Percentiles rank a stretch among this genome's conserved stretches.
These are phyloP conservation scores for Truncatella angustata DNA, from an alignment of 2,329 filamentous ascomycete species.

Conservation along the genomic window DNA sequence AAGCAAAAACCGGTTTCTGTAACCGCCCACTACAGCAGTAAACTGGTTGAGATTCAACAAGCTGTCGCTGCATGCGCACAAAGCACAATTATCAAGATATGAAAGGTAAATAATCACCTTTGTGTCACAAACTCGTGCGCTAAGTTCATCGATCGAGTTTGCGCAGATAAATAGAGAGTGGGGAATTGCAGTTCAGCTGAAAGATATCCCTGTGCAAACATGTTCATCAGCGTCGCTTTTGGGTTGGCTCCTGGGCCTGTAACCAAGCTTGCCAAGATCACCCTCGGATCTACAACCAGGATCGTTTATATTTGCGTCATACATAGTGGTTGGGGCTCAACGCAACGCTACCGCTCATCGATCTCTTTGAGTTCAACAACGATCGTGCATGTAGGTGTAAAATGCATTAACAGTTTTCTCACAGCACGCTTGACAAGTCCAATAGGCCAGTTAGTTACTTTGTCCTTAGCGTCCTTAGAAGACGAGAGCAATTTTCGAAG, in stretches of 20 bases:
- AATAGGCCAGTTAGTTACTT: too few relatives aligned
- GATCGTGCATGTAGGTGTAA: too few relatives aligned
- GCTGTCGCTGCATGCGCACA: neutral
- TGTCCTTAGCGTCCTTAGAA: too few relatives aligned
- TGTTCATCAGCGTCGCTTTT: neutral
- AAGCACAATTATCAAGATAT: neutral
- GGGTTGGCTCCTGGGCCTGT: neutral
- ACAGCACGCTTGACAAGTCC: too few relatives aligned
- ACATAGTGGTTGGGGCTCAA: neutral
- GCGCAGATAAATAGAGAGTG: neutral
- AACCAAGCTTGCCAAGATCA: neutral
- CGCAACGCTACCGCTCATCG: neutral
- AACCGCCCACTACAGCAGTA: neutral
- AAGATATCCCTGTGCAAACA: neutral
- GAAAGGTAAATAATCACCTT: too few relatives aligned
- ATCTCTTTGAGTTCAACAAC: neutral
- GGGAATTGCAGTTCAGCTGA: neutral
- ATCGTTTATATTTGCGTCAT: constrained; percentile 10
- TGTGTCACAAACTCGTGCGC: too few relatives aligned
- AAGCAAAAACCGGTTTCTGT: constrained; percentile 12
- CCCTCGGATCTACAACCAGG: constrained; percentile 11
- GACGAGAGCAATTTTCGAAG: too few relatives aligned
- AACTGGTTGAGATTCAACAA: constrained; percentile 1
- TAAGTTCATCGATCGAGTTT: constrained; percentile 6
- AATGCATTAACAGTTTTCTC: too few relatives aligned